Base-by-base conservation (phyloP, 257 asterid species). In the Solanum okadae region DNA sequence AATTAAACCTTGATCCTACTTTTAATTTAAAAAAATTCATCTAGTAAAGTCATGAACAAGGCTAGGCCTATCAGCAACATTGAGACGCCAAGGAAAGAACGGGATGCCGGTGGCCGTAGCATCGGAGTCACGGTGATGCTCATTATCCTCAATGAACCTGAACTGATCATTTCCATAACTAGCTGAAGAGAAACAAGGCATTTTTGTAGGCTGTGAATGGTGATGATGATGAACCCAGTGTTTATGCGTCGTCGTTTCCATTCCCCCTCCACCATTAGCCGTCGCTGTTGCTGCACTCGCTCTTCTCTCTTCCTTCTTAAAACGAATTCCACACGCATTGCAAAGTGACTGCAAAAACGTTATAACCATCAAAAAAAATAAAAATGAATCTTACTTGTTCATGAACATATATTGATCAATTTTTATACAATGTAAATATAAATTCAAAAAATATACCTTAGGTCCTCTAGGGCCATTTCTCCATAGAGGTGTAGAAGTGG, bases 401-500 rank as follows among this genome's bases (percentile, higher is more conserved):
- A 49, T 16, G 4, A 52, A 46, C 59, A 13, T 4, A 13, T 13
- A 44, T 42, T 42, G 15, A 44, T 44, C 16, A 44, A 44, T 44
- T 44, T 44, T 15, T 49, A 15, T 49, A 49, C 20, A 49, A 49
- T 5, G 61, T 52, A 52, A 52, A 52, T 46, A 46, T 52, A 52
- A 49, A 16, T 42, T 10, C 4, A 40, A 49, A 46, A 49, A 49
- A 49, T 49, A 34, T 16, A 95, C 98, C 98, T 95, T 95, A 0
- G 98, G 98, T 85, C 98, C 98, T 61, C 95, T 88, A 9, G 98
- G 98, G 25, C 99, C 99, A 88, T 97, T 97, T 89, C 99, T 89
- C 99, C 99, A 97, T 0, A 97, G 94, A 13, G 99, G 99, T 70
- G 99, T 97, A 10, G 99, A 95, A 11, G 99, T 94, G 84, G 99